A percentile compares a stretch with the other conserved stretches of the same genome.
Evolutionary conservation across 345 rosid genomes (phyloP).

Genomic region (Euphorbia lathyris): DNA sequence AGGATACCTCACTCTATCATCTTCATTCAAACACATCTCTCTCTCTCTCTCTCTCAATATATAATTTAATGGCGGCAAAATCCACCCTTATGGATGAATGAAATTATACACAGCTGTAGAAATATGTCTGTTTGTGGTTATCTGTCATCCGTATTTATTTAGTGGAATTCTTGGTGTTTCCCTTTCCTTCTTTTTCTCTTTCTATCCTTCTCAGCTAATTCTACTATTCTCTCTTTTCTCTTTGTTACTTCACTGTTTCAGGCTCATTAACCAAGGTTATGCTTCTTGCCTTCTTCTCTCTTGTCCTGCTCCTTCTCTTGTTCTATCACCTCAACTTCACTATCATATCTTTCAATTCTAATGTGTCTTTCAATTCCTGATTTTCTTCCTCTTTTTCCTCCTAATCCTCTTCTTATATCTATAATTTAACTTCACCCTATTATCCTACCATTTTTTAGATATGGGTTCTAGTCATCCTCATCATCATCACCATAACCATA

Average conservation of each 20-base stretch:
- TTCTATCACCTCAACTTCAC: slow-evolving; percentile 43
- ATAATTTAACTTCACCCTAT: neutral
- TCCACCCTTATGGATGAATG: slow-evolving; percentile 1
- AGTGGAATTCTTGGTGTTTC: slow-evolving; percentile 18
- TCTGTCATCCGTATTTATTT: slow-evolving; percentile 5
- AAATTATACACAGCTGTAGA: slow-evolving; percentile 31
- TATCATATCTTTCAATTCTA: neutral
- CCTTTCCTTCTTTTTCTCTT: slow-evolving; percentile 19
- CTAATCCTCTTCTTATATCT: too few species aligned
- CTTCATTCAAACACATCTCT: too few species aligned
- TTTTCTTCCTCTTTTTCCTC: slow-evolving; percentile 15
- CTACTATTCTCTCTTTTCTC: slow-evolving; percentile 5
- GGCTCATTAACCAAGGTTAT: slow-evolving; percentile 38
- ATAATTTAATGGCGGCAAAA: slow-evolving; percentile 22
- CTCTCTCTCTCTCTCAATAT: neutral
- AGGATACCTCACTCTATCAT: neutral
- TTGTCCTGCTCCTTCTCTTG: slow-evolving; percentile 38
- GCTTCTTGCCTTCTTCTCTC: slow-evolving; percentile 14
- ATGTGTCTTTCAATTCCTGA: slow-evolving; percentile 33
- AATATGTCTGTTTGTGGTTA: slow-evolving; percentile 26
- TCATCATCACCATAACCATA: slow-evolving; percentile 9
- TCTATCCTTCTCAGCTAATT: neutral
- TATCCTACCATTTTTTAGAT: slow-evolving; percentile 15
- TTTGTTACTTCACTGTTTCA: slow-evolving; percentile 13
- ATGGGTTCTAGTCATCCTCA: slow-evolving; percentile 22